These are phyloP conservation scores for Austroboletus niveus DNA, from an alignment of 1,284 basidiomycete genomes.

Conservation along the genomic window DNA sequence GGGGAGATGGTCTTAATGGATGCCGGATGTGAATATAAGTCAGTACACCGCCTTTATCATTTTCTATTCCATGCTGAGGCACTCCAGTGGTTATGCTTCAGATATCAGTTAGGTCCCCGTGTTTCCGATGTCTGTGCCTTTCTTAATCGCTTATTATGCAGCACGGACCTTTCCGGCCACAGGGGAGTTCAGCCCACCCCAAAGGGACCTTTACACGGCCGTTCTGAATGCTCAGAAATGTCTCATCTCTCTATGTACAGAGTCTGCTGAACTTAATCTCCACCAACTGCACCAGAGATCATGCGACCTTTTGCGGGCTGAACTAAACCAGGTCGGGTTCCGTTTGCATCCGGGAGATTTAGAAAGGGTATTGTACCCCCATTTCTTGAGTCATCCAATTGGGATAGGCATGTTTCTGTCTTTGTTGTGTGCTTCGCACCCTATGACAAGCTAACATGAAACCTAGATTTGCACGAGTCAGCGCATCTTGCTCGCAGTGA, in stretches of 20 bases:
- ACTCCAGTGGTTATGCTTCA: slow-evolving; percentile 82
- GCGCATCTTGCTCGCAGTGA: slow-evolving; percentile 46
- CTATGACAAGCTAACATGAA: slow-evolving; percentile 8
- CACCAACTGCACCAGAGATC: slow-evolving; percentile 81
- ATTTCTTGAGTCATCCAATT: slow-evolving; percentile 84
- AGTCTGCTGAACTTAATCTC: slow-evolving; percentile 54
- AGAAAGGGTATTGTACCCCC: slow-evolving; percentile 80
- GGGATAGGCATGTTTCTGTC: slow-evolving; percentile 61
- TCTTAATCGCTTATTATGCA: slow-evolving; percentile 28
- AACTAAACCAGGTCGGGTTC: slow-evolving; percentile 85
- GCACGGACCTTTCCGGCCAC: slow-evolving; percentile 89
- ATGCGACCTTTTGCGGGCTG: slow-evolving; percentile 66
- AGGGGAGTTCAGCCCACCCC: slow-evolving; percentile 77
- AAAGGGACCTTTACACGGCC: slow-evolving; percentile 86
- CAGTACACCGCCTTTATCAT: slow-evolving; percentile 27
- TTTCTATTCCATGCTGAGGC: slow-evolving; percentile 6
- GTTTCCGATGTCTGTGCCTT: slow-evolving; percentile 1
- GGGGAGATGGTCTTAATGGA: slow-evolving; percentile 87
- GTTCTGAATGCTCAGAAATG: slow-evolving; percentile 77
- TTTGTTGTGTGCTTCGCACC: not conserved
- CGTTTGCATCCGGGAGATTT: slow-evolving; percentile 62
- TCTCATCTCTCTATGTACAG: slow-evolving; percentile 62
- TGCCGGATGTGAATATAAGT: slow-evolving; percentile 89
- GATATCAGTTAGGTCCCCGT: slow-evolving; percentile 77
- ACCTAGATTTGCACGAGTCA: slow-evolving; percentile 78